These are phyloP conservation scores for Suhomyces faveliae DNA, from an alignment of 805 yeast species.

Conservation along the genomic window DNA sequence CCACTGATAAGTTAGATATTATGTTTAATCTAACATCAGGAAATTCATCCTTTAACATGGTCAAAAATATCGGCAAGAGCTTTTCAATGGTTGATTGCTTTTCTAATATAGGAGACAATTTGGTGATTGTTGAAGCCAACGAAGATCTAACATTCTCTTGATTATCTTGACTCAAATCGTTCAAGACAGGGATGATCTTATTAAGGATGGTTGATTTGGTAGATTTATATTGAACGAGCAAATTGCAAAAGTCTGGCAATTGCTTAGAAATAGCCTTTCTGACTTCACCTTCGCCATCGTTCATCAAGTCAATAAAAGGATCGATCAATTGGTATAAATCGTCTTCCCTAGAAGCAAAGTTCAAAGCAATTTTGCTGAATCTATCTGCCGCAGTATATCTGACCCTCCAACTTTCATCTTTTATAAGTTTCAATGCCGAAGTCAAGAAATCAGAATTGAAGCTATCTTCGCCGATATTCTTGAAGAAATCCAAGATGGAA, in stretches of 20 bases:
- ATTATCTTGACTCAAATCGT: conserved; percentile 81
- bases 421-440: conserved; percentile 67
- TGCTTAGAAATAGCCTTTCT: conserved; percentile 93
- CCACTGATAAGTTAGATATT: conserved; percentile 86
- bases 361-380: conserved; percentile 68
- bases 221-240: conserved; percentile 38
- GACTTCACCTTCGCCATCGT: conserved; percentile 95
- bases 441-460: conserved; percentile 63
- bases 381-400: conserved; percentile 98
- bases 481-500: conserved; percentile 71
- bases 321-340: conserved; percentile 62
- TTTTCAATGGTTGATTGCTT: conserved; percentile 80
- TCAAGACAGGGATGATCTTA: conserved; percentile 79
- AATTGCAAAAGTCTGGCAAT: conserved; percentile 68
- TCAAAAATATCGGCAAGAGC: conserved; percentile 81
- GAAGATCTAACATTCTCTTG: conserved; percentile 93
- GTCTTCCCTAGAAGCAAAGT: conserved; percentile 55
- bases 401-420: conserved; percentile 96
- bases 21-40: conserved; percentile 95
- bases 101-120: conserved; percentile 80
- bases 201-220: conserved; percentile 53
- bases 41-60: conserved; percentile 94
- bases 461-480: conserved; percentile 51
- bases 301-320: conserved; percentile 73
- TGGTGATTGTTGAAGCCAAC: conserved; percentile 82